These are phyloP conservation scores for Cryptococcus wingfieldii DNA, from an alignment of 1,284 basidiomycete species.

Conservation along the genomic window DNA sequence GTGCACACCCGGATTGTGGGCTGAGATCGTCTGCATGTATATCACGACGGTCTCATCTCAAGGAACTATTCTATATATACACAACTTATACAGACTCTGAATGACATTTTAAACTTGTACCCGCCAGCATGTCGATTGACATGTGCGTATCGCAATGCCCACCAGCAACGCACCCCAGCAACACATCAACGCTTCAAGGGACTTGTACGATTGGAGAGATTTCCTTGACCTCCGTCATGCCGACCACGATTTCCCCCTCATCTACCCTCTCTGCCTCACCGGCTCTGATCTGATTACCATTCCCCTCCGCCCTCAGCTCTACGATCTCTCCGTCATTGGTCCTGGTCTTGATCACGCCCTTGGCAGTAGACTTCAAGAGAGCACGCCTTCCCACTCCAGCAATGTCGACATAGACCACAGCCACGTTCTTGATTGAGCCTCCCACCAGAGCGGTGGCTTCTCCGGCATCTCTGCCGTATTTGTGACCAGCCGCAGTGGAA, in stretches of 20 bases:
- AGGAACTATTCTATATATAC: background rate
- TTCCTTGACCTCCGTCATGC: conserved; percentile 9
- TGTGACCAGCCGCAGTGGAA: conserved; percentile 57
- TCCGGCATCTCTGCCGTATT: conserved; percentile 63
- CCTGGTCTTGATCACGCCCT: conserved; percentile 45
- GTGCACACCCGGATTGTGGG: too few species aligned
- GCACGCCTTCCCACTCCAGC: conserved; percentile 65
- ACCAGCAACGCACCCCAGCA: too few species aligned
- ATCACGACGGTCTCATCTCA: too few species aligned
- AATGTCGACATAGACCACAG: conserved; percentile 71
- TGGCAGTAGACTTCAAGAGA: conserved; percentile 55
- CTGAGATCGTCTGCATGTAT: too few species aligned
- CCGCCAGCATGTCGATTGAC: too few species aligned
- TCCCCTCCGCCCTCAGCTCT: conserved; percentile 31
- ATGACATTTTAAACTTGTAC: too few species aligned
- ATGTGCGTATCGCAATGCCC: too few species aligned
- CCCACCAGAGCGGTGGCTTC: conserved; percentile 59
- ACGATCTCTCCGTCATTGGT: conserved; percentile 39
- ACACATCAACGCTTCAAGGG: too few species aligned
- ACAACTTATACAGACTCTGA: background rate
- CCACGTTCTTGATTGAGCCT: conserved; percentile 63
- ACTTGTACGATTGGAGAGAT: too few species aligned
- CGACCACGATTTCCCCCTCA: conserved; percentile 15
- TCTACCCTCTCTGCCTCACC: conserved; percentile 40
- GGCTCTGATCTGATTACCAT: conserved; percentile 62